These are phyloP conservation scores for Termitomyces sp. DNA, from an alignment of 768 basidiomycete genomes.

Conservation along the genomic window DNA sequence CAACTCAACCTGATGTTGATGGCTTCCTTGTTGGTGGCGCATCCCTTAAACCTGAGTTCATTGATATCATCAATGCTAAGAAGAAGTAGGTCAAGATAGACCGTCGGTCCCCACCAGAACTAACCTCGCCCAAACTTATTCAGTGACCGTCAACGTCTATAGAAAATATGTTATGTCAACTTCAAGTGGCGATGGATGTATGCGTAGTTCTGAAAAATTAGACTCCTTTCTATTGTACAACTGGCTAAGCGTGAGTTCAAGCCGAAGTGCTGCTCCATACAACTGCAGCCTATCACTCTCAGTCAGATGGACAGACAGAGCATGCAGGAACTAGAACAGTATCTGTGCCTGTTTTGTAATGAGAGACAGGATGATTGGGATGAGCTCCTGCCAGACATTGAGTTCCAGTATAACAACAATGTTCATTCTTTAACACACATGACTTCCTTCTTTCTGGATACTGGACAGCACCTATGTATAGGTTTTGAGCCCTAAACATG, in stretches of 20 bases:
- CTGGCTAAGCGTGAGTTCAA: not conserved
- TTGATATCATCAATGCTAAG: slow-evolving; percentile 79
- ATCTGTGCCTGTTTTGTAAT: too few species aligned
- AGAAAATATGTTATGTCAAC: not conserved
- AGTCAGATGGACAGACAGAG: too few species aligned
- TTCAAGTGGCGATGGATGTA: not conserved
- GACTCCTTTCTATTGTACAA: not conserved
- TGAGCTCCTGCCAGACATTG: too few species aligned
- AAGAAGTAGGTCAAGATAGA: slow-evolving; percentile 5
- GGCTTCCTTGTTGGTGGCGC: slow-evolving; percentile 98
- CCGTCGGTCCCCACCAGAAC: not conserved
- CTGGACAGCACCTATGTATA: too few species aligned
- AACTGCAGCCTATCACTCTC: too few species aligned
- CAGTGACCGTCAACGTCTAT: not conserved
- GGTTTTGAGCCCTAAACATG: too few species aligned
- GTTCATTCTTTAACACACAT: too few species aligned
- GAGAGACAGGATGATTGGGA: too few species aligned
- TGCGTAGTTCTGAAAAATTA: not conserved
- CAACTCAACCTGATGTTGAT: slow-evolving; percentile 77
- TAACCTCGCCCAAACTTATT: not conserved
- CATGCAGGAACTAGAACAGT: too few species aligned
- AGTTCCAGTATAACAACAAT: too few species aligned
- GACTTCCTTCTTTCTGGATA: too few species aligned
- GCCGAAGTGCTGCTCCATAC: not conserved
- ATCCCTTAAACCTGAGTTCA: slow-evolving; percentile 96